Conservation (phyloP, 495 filamentous ascomycete species). For the Tuber umbilicatum region DNA sequence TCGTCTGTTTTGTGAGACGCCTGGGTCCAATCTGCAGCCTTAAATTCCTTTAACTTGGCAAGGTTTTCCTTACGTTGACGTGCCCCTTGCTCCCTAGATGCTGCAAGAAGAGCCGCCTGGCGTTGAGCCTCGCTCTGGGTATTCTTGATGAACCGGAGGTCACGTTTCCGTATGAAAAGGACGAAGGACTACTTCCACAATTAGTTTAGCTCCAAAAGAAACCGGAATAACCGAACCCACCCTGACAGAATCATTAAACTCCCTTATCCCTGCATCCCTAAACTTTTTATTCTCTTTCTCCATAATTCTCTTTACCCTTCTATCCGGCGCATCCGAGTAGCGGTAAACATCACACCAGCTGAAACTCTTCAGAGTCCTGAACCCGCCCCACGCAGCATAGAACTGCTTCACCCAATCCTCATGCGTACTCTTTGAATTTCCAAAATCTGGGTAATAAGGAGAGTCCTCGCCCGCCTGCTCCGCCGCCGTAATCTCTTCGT, state of each 20-base stretch:
- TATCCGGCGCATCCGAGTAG: conserved; percentile 77
- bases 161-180: conserved; percentile 83
- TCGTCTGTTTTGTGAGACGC: conserved; percentile 44
- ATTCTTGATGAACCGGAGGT: conserved; percentile 69
- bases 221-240: conserved; percentile 10
- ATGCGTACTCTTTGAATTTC: conserved; percentile 48
- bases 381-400: conserved; percentile 73
- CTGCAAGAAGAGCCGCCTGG: conserved; percentile 69
- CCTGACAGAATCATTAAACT: conserved; percentile 89
- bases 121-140: conserved; percentile 70
- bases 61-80: conserved; percentile 73
- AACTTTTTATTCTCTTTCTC: conserved; percentile 89
- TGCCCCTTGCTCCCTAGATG: conserved; percentile 75
- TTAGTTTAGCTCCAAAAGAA: not conserved
- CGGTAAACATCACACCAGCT: conserved; percentile 82
- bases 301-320: conserved; percentile 73
- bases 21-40: conserved; percentile 72
- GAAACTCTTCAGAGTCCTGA: conserved; percentile 78
- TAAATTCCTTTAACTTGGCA: conserved; percentile 59
- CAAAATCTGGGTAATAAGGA: conserved; percentile 72
- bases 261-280: conserved; percentile 72
- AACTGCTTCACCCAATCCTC: conserved; percentile 69
- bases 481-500: conserved; percentile 68
- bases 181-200: conserved; percentile 56
- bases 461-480: conserved; percentile 56